Conservation (phyloP, 306 rosid species). For the Mucuna pruriens region DNA sequence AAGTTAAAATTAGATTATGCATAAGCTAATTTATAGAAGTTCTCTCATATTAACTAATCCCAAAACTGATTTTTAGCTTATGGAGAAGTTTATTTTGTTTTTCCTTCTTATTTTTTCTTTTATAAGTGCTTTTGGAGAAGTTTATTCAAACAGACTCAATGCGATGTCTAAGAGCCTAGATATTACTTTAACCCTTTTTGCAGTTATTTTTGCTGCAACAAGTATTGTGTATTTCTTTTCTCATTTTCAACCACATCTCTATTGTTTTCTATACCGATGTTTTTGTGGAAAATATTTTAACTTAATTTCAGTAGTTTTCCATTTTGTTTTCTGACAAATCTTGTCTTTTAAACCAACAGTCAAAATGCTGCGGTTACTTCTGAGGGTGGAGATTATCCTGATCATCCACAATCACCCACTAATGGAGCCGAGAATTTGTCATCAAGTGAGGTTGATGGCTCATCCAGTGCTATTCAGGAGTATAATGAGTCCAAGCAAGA, state of each 20-base stretch:
- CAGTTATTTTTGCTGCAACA: conserved; percentile 5
- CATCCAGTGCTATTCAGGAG: conserved; percentile 68
- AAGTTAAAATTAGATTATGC: too few relatives aligned
- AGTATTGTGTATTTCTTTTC: conserved; percentile 14
- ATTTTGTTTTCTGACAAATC: conserved; percentile 24
- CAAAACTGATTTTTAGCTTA: too few relatives aligned
- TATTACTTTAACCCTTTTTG: background rate
- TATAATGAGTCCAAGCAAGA: conserved; percentile 75
- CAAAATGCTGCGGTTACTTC: conserved; percentile 57
- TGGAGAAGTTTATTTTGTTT: too few relatives aligned
- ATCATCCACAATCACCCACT: conserved; percentile 66
- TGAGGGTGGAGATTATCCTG: conserved; percentile 72
- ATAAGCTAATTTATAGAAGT: too few relatives aligned
- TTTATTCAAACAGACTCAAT: too few relatives aligned
- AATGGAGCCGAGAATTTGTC: conserved; percentile 60
- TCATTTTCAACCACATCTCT: conserved; percentile 25
- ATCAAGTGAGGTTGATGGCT: conserved; percentile 67
- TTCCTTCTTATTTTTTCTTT: too few relatives aligned
- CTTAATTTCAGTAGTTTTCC: background rate
- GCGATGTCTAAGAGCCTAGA: background rate
- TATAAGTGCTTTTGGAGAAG: too few relatives aligned
- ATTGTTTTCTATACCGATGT: conserved; percentile 1
- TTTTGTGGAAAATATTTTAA: conserved; percentile 17
- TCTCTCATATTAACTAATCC: too few relatives aligned
- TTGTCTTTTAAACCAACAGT: conserved; percentile 49